Evolutionary conservation across 495 filamentous ascomycete genomes (phyloP), one percentile per base, ranked within the genome.

Genomic region (Bathelium albidoporum): DNA sequence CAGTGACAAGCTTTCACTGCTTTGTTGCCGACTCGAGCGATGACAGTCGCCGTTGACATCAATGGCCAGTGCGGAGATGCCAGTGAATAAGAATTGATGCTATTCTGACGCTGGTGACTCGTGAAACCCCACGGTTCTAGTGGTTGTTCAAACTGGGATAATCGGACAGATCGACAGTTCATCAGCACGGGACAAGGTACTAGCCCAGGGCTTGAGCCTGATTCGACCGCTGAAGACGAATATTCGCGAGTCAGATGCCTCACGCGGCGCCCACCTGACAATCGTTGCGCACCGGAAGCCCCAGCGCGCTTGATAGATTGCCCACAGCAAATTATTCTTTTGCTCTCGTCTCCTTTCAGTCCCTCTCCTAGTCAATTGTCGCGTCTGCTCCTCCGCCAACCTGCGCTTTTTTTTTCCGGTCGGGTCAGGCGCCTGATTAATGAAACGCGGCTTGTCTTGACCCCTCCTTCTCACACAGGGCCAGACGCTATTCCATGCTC

Each of bases 131-230:
- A 55, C 20, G 49, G 49, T 55, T 55, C 49, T 24, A 55, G 49
- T 29, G 16, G 10, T 55, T 55, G 49, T 29, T 55, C 24, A 55
- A 55, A 28, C 49, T 55, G 49, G 49, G 49, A 55, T 55, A 55
- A 55, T 55, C 49, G 49, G 49, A 55, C 49, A 55, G 49, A 55
- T 55, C 49, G 49, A 55, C 49, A 55, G 49, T 55, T 55, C 49
- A 55, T 55, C 49, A 55, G 49, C 49, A 55, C 49, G 49, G 49
- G 49, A 55, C 49, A 55, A 55, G 49, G 49, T 55, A 55, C 49
- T 55, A 55, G 49, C 24, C 49, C 49, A 55, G 22, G 24, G 24
- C 49, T 55, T 5, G 24, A 28, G n/a, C 49, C 49, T n/a, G 20
- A 55, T 55, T 55, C 49, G 49, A 24, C 49, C 49, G 29, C 22